Conservation (phyloP, 2,329 filamentous ascomycete species). For the Microcera coccophila region DNA sequence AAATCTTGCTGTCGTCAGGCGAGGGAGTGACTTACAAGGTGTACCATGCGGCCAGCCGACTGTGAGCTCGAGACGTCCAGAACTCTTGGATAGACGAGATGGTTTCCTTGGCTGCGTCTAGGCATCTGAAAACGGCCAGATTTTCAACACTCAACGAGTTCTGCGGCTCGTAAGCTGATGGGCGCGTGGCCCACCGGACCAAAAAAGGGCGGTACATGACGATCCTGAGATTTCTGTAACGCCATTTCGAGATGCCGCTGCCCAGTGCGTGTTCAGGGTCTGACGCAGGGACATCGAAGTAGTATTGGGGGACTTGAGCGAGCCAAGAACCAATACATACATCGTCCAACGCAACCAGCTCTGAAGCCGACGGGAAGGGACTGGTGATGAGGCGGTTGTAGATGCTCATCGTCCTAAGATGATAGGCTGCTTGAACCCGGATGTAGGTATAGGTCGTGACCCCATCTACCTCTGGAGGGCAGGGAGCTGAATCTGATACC, state of each 20-base stretch:
- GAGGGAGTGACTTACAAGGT: constrained; percentile 26
- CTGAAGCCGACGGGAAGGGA: constrained; percentile 23
- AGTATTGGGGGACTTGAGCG: constrained; percentile 23
- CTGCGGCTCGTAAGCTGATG: constrained; percentile 4
- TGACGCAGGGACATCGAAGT: constrained; percentile 23
- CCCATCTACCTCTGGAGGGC: too few relatives aligned
- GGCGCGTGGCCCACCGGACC: constrained; percentile 21
- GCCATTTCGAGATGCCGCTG: constrained; percentile 24
- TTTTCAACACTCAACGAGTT: constrained; percentile 17
- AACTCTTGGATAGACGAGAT: constrained; percentile 26
- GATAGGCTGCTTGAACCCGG: constrained; percentile 27
- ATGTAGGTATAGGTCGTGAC: constrained; percentile 24
- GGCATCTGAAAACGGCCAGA: constrained; percentile 20
- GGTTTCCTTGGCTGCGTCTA: constrained; percentile 26
- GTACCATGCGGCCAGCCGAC: constrained; percentile 31
- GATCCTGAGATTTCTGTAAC: constrained; percentile 32
- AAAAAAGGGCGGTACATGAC: constrained; percentile 30
- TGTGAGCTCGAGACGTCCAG: constrained; percentile 14
- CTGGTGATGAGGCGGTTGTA: constrained; percentile 31
- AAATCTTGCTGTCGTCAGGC: too few relatives aligned
- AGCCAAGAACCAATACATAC: too few relatives aligned
- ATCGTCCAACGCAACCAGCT: too few relatives aligned
- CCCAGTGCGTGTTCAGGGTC: constrained; percentile 21
- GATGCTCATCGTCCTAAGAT: constrained; percentile 30
- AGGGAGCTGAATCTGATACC: too few relatives aligned